Evolutionary conservation across 2,329 filamentous ascomycete species (phyloP).

Genomic region (Myriosclerotinia curreyana): DNA sequence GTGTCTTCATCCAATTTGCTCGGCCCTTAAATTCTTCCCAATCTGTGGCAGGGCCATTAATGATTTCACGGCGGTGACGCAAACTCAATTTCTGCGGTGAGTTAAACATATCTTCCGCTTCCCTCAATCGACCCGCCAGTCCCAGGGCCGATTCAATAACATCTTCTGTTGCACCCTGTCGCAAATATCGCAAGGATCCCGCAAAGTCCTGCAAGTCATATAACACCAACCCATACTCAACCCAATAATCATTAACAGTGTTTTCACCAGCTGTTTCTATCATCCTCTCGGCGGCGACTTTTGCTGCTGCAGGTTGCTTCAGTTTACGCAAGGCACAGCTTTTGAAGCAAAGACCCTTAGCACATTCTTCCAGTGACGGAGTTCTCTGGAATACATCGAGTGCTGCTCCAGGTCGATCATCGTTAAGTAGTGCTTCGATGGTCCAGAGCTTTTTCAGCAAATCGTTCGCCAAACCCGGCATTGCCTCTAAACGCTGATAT

Average conservation of each 20-base stretch:
- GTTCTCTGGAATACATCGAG: conserved; percentile 9
- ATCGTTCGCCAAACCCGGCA: conserved; percentile 5
- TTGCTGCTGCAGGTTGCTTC: conserved; percentile 12
- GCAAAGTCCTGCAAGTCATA: conserved; percentile 7
- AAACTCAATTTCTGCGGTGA: conserved; percentile 4
- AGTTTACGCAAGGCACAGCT: conserved; percentile 10
- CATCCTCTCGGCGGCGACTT: conserved; percentile 6
- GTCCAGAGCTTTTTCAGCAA: conserved; percentile 6
- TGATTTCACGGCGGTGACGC: conserved; percentile 7
- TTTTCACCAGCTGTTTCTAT: background rate
- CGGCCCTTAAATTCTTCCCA: conserved; percentile 14
- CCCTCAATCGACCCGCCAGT: background rate
- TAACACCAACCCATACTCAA: conserved; percentile 8
- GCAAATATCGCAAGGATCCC: conserved; percentile 9
- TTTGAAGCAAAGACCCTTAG: background rate
- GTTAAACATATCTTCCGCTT: conserved; percentile 12
- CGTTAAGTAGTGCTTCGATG: conserved; percentile 14
- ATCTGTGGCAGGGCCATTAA: background rate
- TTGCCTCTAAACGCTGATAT: conserved; percentile 12
- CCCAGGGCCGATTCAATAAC: conserved; percentile 10
- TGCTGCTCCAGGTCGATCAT: conserved; percentile 11
- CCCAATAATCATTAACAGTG: background rate
- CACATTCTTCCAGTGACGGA: background rate
- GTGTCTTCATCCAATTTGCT: conserved; percentile 19
- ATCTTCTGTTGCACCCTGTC: conserved; percentile 3